phyloP scores from a whole-genome alignment of 768 basidiomycete genomes.

The Mycena epipterygia region DNA sequence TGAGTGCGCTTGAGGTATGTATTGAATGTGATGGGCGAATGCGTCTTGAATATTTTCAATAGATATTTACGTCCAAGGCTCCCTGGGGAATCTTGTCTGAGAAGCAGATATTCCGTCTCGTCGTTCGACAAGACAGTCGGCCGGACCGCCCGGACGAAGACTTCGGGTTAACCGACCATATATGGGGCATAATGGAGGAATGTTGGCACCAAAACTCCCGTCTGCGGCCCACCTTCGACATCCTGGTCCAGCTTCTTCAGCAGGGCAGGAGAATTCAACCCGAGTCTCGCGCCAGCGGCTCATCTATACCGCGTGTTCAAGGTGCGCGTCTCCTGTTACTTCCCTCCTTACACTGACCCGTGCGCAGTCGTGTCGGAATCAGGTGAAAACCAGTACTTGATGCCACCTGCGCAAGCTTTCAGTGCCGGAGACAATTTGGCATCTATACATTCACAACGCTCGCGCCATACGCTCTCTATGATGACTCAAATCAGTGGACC shows the following conservation, averaged over 20 bases:
- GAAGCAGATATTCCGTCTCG: slow-evolving; percentile 44
- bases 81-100: slow-evolving; percentile 44
- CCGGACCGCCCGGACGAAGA: slow-evolving; percentile 44
- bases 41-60: neutral
- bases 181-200: slow-evolving; percentile 43
- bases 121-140: slow-evolving; percentile 41
- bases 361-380: neutral
- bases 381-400: neutral
- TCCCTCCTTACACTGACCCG: neutral
- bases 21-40: neutral
- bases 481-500: slow-evolving; percentile 23
- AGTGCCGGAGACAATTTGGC: slow-evolving; percentile 22
- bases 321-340: neutral
- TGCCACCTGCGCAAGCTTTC: neutral
- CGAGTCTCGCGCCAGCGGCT: slow-evolving; percentile 5
- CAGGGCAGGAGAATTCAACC: neutral
- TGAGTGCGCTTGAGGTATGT: slow-evolving; percentile 43
- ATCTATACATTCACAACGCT: slow-evolving; percentile 17
- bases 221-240: slow-evolving; percentile 43
- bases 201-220: slow-evolving; percentile 43
- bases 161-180: slow-evolving; percentile 37
- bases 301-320: slow-evolving; percentile 18
- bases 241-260: slow-evolving; percentile 35
- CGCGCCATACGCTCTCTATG: slow-evolving; percentile 20
- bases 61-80: slow-evolving; percentile 41